Percentiles rank a stretch among this genome's conserved stretches.
Conservation (phyloP, 108 stramenopile species). For the Cyclotella kingstonii region DNA sequence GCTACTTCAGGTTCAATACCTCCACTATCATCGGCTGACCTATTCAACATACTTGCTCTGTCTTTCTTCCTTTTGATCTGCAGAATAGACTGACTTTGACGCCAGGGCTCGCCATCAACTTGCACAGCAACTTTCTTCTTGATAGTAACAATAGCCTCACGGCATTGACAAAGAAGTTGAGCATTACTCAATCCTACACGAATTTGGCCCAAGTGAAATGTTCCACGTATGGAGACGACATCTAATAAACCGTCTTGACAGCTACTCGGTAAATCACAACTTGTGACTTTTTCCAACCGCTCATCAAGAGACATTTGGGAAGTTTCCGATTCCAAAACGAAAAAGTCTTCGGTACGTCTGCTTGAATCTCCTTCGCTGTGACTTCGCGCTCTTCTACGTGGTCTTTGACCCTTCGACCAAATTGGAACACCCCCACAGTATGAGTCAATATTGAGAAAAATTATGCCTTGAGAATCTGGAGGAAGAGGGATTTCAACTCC, state of each 20-base stretch:
- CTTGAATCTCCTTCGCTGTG: slow-evolving; percentile 32
- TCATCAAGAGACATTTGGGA: slow-evolving; percentile 46
- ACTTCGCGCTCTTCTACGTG: slow-evolving; percentile 14
- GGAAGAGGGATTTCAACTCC: slow-evolving; percentile 85
- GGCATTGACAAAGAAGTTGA: slow-evolving; percentile 75
- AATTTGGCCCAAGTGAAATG: slow-evolving; percentile 87
- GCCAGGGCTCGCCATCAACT: slow-evolving; percentile 91
- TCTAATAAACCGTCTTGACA: slow-evolving; percentile 88
- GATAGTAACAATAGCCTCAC: slow-evolving; percentile 62
- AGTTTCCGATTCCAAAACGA: slow-evolving; percentile 3
- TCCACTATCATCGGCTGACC: slow-evolving; percentile 60
- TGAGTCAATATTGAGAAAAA: slow-evolving; percentile 88
- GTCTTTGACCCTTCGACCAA: slow-evolving; percentile 69
- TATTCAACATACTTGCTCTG: slow-evolving; percentile 72
- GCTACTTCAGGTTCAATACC: slow-evolving; percentile 83
- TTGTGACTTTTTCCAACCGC: slow-evolving; percentile 46
- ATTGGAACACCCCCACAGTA: slow-evolving; percentile 86
- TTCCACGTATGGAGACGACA: slow-evolving; percentile 78
- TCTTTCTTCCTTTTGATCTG: slow-evolving; percentile 61
- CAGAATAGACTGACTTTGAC: slow-evolving; percentile 60
- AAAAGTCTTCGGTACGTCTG: slow-evolving; percentile 65
- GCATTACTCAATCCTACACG: slow-evolving; percentile 83
- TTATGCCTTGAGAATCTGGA: slow-evolving; percentile 83
- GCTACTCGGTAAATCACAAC: slow-evolving; percentile 69
- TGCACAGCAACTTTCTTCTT: slow-evolving; percentile 79